Evolutionary conservation across 768 basidiomycete species (phyloP).

Genomic region (Hericium alpestre): DNA sequence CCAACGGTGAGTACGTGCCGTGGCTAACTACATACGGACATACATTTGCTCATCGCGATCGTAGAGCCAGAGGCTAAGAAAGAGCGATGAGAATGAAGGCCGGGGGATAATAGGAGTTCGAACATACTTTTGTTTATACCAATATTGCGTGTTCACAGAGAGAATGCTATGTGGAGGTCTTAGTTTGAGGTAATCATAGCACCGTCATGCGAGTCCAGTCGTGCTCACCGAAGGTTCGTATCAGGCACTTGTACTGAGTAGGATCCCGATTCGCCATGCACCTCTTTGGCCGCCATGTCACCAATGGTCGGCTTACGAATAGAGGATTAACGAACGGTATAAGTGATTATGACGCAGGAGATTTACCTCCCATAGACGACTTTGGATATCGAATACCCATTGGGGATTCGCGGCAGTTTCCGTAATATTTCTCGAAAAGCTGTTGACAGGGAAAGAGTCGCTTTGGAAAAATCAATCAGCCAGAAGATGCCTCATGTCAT

Average conservation of each 20-base stretch:
- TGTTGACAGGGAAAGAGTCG: slow-evolving; percentile 48
- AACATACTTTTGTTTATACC: slow-evolving; percentile 48
- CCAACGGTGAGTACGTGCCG: not conserved
- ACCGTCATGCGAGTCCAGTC: not conserved
- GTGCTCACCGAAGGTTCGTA: slow-evolving; percentile 33
- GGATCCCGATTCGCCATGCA: slow-evolving; percentile 40
- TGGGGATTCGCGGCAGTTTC: slow-evolving; percentile 27
- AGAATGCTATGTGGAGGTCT: slow-evolving; percentile 32
- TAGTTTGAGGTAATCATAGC: not conserved
- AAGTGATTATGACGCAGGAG: not conserved
- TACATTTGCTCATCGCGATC: slow-evolving; percentile 39
- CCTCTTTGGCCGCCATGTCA: slow-evolving; percentile 29
- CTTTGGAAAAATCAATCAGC: slow-evolving; percentile 19
- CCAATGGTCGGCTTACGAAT: slow-evolving; percentile 36
- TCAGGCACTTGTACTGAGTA: slow-evolving; percentile 40
- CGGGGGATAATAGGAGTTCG: not conserved
- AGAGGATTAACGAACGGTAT: not conserved
- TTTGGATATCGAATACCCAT: slow-evolving; percentile 48
- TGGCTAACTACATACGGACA: slow-evolving; percentile 8
- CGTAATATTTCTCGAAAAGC: slow-evolving; percentile 41
- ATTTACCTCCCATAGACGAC: slow-evolving; percentile 37
- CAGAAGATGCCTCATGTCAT: not conserved
- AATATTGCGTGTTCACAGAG: slow-evolving; percentile 50
- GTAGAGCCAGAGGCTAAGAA: slow-evolving; percentile 46
- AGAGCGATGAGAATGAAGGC: not conserved